Conservation (phyloP, 331 rosid species). For the Acacia pycnantha region DNA sequence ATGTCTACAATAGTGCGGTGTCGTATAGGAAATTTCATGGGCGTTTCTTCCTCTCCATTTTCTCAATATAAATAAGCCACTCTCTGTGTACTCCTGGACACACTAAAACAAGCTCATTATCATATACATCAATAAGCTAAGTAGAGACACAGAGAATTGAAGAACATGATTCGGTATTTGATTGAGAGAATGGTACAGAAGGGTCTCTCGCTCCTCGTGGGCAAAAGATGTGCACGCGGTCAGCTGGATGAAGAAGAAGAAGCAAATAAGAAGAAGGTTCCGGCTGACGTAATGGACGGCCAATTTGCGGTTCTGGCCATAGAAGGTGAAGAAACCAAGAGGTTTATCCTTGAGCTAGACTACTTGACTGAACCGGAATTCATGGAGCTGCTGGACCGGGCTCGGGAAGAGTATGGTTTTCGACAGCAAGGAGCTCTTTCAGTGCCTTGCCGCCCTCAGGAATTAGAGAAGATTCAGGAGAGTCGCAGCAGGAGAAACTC, state of each 20-base stretch:
- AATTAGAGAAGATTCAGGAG: slow-evolving; percentile 52
- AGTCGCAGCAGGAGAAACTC: slow-evolving; percentile 17
- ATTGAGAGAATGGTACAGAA: slow-evolving; percentile 19
- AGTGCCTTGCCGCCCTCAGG: slow-evolving; percentile 65
- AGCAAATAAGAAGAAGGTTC: slow-evolving; percentile 8
- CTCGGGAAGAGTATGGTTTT: slow-evolving; percentile 71
- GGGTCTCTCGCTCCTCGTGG: slow-evolving; percentile 18
- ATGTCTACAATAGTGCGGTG: background rate
- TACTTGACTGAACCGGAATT: slow-evolving; percentile 57
- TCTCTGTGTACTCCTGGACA: background rate
- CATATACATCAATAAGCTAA: background rate
- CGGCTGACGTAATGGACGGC: slow-evolving; percentile 68
- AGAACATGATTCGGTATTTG: slow-evolving; percentile 25
- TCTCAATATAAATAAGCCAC: slow-evolving; percentile 17
- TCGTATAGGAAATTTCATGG: background rate
- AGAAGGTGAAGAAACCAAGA: slow-evolving; percentile 54
- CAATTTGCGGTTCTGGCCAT: slow-evolving; percentile 61
- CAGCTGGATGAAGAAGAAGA: background rate
- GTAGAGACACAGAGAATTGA: background rate
- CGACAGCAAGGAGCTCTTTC: slow-evolving; percentile 65
- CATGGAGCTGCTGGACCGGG: slow-evolving; percentile 54
- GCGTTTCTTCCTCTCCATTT: background rate
- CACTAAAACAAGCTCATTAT: background rate
- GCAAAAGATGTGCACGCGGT: background rate
- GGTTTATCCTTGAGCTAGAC: slow-evolving; percentile 60